phyloP scores from a whole-genome alignment of 768 basidiomycete species.

The Lactifluus echinatus region DNA sequence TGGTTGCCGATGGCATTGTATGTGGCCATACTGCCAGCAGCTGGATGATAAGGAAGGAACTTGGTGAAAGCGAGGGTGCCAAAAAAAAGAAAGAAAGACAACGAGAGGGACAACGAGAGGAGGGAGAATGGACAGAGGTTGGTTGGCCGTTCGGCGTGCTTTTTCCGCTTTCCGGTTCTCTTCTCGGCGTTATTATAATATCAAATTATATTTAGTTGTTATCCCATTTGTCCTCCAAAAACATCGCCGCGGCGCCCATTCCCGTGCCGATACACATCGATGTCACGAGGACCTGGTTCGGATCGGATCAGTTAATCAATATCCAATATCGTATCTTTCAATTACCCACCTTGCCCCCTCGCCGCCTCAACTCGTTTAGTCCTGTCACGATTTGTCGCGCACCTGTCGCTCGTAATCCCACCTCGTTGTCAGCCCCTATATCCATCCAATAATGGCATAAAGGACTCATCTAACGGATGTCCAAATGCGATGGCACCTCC shows the following conservation, averaged over 20 bases:
- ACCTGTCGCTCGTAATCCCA: constrained; percentile 63
- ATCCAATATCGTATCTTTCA: background rate
- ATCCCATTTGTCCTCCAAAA: constrained; percentile 47
- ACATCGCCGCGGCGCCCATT: constrained; percentile 85
- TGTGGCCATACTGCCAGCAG: constrained; percentile 31
- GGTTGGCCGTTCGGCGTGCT: background rate
- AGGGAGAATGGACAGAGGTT: background rate
- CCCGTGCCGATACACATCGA: constrained; percentile 86
- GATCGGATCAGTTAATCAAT: background rate
- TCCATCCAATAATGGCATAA: background rate
- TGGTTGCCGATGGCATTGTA: constrained; percentile 29
- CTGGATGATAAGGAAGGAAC: constrained; percentile 7
- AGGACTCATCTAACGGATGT: constrained; percentile 67
- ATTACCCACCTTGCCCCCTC: constrained; percentile 53
- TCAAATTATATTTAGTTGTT: background rate
- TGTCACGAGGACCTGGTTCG: constrained; percentile 69
- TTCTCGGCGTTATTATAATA: background rate
- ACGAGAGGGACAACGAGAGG: constrained; percentile 16
- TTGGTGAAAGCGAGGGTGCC: background rate
- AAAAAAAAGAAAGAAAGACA: constrained; percentile 7
- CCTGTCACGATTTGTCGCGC: constrained; percentile 81
- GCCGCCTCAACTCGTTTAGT: constrained; percentile 59
- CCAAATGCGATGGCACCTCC: constrained; percentile 87
- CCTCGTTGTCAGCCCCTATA: constrained; percentile 18
- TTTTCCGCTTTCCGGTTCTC: background rate